Percentiles rank a stretch among this genome's conserved stretches.
Conservation (phyloP, 2,329 filamentous ascomycete species). For the Penicillium frequentans region DNA sequence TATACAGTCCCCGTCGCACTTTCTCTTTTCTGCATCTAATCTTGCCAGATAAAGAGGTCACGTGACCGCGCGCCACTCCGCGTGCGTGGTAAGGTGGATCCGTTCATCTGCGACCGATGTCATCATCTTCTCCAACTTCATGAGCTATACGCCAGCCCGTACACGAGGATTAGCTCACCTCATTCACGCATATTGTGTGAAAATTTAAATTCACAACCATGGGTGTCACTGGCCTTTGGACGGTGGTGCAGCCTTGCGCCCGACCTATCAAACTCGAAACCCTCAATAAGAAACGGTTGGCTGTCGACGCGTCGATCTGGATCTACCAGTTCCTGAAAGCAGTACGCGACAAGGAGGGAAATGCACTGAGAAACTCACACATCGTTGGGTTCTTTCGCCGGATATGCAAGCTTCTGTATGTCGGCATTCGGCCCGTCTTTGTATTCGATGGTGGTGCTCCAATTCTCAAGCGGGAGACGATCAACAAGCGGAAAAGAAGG, state of each 20-base stretch:
- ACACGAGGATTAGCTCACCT: not conserved
- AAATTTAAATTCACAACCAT: constrained; percentile 50
- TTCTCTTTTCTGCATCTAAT: not conserved
- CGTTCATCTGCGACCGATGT: not conserved
- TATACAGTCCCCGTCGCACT: no score
- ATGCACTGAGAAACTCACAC: constrained; percentile 92
- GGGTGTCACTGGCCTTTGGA: constrained; percentile 99
- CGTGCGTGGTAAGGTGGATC: not conserved
- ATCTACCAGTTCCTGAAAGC: constrained; percentile 99
- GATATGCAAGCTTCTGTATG: constrained; percentile 96
- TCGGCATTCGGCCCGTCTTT: constrained; percentile 94
- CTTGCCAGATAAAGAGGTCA: not conserved
- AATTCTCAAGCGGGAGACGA: constrained; percentile 84
- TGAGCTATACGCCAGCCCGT: not conserved
- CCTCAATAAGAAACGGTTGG: constrained; percentile 91
- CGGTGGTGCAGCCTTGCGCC: constrained; percentile 89
- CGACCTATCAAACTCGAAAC: constrained; percentile 95
- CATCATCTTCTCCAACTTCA: not conserved
- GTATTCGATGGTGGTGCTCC: constrained; percentile 97
- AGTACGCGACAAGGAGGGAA: constrained; percentile 96
- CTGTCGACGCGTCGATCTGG: constrained; percentile 98
- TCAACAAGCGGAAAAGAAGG: constrained; percentile 72
- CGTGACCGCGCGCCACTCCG: not conserved
- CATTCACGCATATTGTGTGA: not conserved
- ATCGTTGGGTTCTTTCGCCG: constrained; percentile 97